Conservation (phyloP, 306 rosid species). For the Vigna radiata region DNA sequence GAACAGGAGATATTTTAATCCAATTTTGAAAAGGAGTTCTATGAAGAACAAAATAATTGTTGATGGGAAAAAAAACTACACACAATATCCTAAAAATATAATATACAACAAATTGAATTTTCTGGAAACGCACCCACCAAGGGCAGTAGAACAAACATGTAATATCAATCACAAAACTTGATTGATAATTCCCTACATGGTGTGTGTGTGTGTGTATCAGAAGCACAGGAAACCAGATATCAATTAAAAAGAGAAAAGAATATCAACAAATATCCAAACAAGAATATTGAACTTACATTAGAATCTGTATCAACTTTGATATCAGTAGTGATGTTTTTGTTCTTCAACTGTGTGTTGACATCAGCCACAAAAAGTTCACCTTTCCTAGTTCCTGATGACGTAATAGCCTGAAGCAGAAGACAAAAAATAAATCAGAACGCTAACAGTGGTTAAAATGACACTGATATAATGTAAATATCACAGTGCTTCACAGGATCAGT, state of each 20-base stretch:
- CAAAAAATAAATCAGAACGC: conserved; percentile 23
- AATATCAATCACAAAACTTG: conserved; percentile 8
- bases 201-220: background rate
- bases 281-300: conserved; percentile 57
- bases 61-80: background rate
- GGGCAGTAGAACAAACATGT: background rate
- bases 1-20: background rate
- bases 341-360: conserved; percentile 86
- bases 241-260: background rate
- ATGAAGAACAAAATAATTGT: background rate
- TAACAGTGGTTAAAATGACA: conserved; percentile 9
- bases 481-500: background rate
- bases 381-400: conserved; percentile 82
- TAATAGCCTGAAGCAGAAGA: conserved; percentile 70
- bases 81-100: conserved; percentile 1
- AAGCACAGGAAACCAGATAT: background rate
- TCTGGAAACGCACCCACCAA: background rate
- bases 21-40: background rate
- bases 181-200: background rate
- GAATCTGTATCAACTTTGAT: conserved; percentile 91
- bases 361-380: conserved; percentile 86
- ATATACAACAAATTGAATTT: conserved; percentile 15
- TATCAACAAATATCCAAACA: conserved; percentile 23
- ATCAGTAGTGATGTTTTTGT: conserved; percentile 80
- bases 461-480: background rate